A percentile compares a stretch with the other conserved stretches of the same genome.
Conservation (phyloP, 768 basidiomycete species). For the Russula emetica region DNA sequence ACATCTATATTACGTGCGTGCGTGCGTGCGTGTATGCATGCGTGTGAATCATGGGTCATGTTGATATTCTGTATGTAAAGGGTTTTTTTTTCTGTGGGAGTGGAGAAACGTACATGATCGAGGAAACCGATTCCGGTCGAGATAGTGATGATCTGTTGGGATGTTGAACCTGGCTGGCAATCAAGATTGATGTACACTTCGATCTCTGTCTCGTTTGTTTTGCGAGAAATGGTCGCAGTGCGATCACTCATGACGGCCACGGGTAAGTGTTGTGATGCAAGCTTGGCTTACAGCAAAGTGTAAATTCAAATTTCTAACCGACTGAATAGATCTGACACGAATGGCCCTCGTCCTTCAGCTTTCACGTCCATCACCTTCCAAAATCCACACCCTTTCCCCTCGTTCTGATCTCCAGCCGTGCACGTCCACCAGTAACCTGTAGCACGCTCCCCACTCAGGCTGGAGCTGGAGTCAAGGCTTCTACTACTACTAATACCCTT, state of each 20-base stretch:
- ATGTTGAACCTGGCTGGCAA: slow-evolving; percentile 57
- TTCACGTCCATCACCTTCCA: slow-evolving; percentile 72
- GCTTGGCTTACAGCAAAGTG: background rate
- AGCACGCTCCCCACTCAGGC: slow-evolving; percentile 38
- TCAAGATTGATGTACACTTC: slow-evolving; percentile 81
- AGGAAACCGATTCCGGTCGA: slow-evolving; percentile 98
- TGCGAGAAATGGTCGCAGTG: slow-evolving; percentile 68
- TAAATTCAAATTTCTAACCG: background rate
- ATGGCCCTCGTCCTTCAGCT: slow-evolving; percentile 59
- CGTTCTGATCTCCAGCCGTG: slow-evolving; percentile 75
- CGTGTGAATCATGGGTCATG: background rate
- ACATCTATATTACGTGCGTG: slow-evolving; percentile 69
- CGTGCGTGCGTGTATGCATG: too few species aligned
- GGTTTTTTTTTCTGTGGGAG: background rate
- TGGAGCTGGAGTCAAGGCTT: slow-evolving; percentile 2
- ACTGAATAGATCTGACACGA: slow-evolving; percentile 31
- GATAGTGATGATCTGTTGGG: slow-evolving; percentile 71
- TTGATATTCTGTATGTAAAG: too few species aligned
- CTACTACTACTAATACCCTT: slow-evolving; percentile 21
- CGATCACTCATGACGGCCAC: slow-evolving; percentile 41
- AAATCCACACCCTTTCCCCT: slow-evolving; percentile 74
- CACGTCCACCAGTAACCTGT: slow-evolving; percentile 73
- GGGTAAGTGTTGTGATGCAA: background rate
- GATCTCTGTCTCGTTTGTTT: slow-evolving; percentile 90
- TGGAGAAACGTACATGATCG: slow-evolving; percentile 73